Evolutionary conservation across 805 yeast species (phyloP).

Genomic region (Yamadazyma takamatsuzukensis): DNA sequence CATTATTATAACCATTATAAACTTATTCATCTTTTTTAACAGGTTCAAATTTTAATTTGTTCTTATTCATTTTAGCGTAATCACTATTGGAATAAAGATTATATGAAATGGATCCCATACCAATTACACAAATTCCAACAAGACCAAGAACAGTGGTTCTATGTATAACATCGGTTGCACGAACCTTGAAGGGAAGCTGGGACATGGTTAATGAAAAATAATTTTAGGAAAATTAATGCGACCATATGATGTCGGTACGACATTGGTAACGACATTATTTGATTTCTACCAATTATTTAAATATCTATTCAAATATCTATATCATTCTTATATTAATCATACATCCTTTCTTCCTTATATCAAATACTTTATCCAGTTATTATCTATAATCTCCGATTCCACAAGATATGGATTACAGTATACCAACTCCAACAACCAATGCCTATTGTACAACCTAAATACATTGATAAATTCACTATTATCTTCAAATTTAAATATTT

Average conservation of each 20-base stretch:
- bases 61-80: constrained; percentile 37
- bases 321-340: background rate
- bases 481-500: constrained; percentile 23
- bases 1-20: background rate
- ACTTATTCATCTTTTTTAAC: constrained; percentile 4
- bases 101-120: constrained; percentile 35
- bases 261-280: too few relatives aligned
- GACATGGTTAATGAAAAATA: constrained; percentile 12
- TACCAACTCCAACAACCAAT: constrained; percentile 39
- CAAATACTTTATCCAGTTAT: constrained; percentile 37
- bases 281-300: too few relatives aligned
- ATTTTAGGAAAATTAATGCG: background rate
- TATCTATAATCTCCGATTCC: constrained; percentile 29
- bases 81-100: constrained; percentile 43
- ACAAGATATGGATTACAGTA: constrained; percentile 40
- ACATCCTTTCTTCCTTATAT: constrained; percentile 15
- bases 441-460: constrained; percentile 34
- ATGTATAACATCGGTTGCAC: constrained; percentile 42
- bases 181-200: constrained; percentile 38
- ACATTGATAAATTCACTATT: constrained; percentile 18
- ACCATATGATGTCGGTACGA: too few relatives aligned
- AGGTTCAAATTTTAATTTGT: constrained; percentile 34
- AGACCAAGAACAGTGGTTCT: constrained; percentile 40
- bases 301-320: too few relatives aligned
- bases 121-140: constrained; percentile 39